Evolutionary conservation across 2,329 filamentous ascomycete genomes (phyloP).

Genomic region (Acarospora socialis): DNA sequence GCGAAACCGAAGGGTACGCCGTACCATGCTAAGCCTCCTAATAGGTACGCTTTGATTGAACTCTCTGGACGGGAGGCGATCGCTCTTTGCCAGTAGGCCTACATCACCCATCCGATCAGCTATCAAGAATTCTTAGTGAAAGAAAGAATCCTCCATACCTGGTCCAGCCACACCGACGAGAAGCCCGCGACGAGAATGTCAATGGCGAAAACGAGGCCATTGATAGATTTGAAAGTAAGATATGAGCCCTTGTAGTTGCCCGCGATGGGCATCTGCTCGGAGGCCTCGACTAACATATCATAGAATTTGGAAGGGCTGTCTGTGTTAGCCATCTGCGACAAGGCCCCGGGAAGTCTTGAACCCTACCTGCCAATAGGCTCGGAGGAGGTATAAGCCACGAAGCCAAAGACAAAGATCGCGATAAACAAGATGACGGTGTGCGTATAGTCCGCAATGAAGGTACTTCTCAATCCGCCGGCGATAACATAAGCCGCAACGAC

Average conservation of each 20-base stretch:
- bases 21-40: constrained; percentile 35
- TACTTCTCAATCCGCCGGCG: constrained; percentile 27
- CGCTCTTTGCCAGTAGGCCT: constrained; percentile 35
- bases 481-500: constrained; percentile 26
- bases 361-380: too few relatives aligned
- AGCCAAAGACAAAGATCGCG: constrained; percentile 37
- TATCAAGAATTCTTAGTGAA: constrained; percentile 30
- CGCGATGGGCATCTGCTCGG: constrained; percentile 30
- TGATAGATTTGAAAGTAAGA: constrained; percentile 40
- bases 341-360: too few relatives aligned
- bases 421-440: constrained; percentile 42
- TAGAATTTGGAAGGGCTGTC: constrained; percentile 36
- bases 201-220: constrained; percentile 31
- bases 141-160: constrained; percentile 17
- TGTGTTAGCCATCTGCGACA: too few relatives aligned
- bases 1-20: constrained; percentile 34
- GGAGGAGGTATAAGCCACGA: too few relatives aligned
- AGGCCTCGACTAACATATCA: constrained; percentile 35
- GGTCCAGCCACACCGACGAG: constrained; percentile 15
- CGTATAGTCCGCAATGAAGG: constrained; percentile 24
- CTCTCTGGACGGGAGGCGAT: constrained; percentile 26
- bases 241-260: constrained; percentile 42
- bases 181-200: constrained; percentile 27
- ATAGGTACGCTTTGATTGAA: constrained; percentile 24
- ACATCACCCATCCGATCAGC: too few relatives aligned